Evolutionary conservation across 2,329 filamentous ascomycete genomes (phyloP).

Genomic region (Fonsecaea multimorphosa): DNA sequence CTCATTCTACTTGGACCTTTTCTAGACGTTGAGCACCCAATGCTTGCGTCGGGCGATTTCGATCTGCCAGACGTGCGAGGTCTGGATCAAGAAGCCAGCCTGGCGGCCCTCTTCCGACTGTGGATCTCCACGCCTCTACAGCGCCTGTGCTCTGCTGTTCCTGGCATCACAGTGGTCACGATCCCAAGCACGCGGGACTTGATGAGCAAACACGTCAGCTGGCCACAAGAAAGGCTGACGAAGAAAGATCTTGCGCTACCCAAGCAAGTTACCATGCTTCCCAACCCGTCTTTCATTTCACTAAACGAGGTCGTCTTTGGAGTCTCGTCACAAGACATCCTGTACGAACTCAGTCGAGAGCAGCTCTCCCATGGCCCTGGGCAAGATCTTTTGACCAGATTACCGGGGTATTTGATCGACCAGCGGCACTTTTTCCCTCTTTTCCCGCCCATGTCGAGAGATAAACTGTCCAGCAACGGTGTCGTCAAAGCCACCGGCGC

Average conservation of each 20-base stretch:
- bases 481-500: conserved; percentile 72
- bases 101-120: conserved; percentile 82
- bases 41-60: conserved; percentile 80
- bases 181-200: conserved; percentile 83
- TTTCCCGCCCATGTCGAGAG: conserved; percentile 77
- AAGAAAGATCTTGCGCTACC: conserved; percentile 77
- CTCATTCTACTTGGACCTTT: conserved; percentile 86
- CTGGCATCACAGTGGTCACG: conserved; percentile 80
- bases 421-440: conserved; percentile 91
- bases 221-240: conserved; percentile 76
- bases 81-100: conserved; percentile 77
- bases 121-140: conserved; percentile 77
- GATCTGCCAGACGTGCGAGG: conserved; percentile 66
- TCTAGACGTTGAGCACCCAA: conserved; percentile 86
- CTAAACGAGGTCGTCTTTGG: conserved; percentile 87
- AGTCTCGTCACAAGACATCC: conserved; percentile 80
- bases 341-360: conserved; percentile 80
- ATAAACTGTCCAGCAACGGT: conserved; percentile 69
- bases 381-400: conserved; percentile 68
- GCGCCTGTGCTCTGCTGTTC: conserved; percentile 71
- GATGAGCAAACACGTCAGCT: conserved; percentile 82
- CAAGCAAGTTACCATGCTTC: conserved; percentile 76
- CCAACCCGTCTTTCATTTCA: conserved; percentile 87
- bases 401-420: conserved; percentile 79
- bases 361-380: conserved; percentile 68